These are phyloP conservation scores for Aeminium ludgeri DNA, from an alignment of 495 filamentous ascomycete species.

Conservation along the genomic window DNA sequence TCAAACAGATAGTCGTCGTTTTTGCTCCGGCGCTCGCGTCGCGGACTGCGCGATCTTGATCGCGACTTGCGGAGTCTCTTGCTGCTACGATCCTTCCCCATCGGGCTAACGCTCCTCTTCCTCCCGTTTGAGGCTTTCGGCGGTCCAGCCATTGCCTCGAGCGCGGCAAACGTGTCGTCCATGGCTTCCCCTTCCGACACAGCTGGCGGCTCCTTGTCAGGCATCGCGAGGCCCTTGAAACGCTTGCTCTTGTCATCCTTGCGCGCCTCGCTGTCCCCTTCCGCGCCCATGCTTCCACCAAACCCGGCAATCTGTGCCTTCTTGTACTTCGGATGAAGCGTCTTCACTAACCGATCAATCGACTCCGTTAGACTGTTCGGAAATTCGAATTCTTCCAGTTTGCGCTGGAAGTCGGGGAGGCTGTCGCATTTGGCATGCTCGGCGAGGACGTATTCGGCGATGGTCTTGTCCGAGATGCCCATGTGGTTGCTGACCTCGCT, in stretches of 20 bases:
- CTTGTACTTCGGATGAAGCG: constrained; percentile 82
- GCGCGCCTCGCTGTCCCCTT: constrained; percentile 22
- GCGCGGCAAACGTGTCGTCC: constrained; percentile 82
- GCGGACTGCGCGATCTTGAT: constrained; percentile 35
- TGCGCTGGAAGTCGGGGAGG: constrained; percentile 50
- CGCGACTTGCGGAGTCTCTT: constrained; percentile 33
- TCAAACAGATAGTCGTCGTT: constrained; percentile 35
- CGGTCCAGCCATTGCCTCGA: constrained; percentile 74
- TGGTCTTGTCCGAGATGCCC: constrained; percentile 79
- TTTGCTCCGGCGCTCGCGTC: constrained; percentile 27
- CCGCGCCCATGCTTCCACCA: constrained; percentile 15
- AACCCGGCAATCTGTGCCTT: constrained; percentile 1
- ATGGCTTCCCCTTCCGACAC: constrained; percentile 33
- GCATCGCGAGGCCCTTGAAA: constrained; percentile 79
- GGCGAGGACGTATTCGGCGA: constrained; percentile 89
- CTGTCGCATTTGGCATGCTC: constrained; percentile 62
- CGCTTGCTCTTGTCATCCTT: constrained; percentile 50
- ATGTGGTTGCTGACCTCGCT: constrained; percentile 88
- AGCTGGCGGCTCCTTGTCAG: constrained; percentile 51
- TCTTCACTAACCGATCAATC: constrained; percentile 70
- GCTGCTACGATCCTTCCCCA: constrained; percentile 31
- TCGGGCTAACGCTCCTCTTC: constrained; percentile 60
- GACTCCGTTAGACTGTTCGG: constrained; percentile 78
- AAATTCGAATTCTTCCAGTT: constrained; percentile 68
- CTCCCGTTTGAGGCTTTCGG: constrained; percentile 30